Percentiles rank a stretch among this genome's conserved stretches.
phyloP scores from a whole-genome alignment of 2,329 filamentous ascomycete genomes.

The Neonectria neomacrospora region DNA sequence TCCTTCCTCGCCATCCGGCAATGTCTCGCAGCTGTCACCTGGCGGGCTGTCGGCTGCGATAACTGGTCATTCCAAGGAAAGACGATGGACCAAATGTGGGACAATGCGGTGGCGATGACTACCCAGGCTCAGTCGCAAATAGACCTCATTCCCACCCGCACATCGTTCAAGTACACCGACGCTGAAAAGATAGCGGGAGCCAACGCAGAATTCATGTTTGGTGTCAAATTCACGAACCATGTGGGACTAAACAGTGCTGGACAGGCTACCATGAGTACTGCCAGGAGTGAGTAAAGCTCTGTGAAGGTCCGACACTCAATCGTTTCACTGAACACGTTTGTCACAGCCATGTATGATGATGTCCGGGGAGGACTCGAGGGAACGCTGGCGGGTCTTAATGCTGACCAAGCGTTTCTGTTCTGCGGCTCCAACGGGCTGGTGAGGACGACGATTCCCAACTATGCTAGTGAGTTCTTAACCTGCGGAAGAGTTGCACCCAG shows the following conservation, averaged over 20 bases:
- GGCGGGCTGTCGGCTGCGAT: slow-evolving; percentile 12
- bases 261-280: neutral
- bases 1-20: slow-evolving; percentile 11
- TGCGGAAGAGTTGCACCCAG: no score
- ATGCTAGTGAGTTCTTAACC: no score
- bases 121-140: slow-evolving; percentile 3
- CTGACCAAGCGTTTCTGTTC: slow-evolving; percentile 4
- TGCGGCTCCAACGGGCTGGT: no score
- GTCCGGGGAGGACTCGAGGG: slow-evolving; percentile 4
- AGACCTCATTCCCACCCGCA: slow-evolving; percentile 11
- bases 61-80: slow-evolving; percentile 14
- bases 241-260: neutral
- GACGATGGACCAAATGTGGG: slow-evolving; percentile 13
- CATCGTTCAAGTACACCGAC: neutral
- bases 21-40: slow-evolving; percentile 7
- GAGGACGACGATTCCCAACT: no score
- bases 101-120: slow-evolving; percentile 3
- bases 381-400: slow-evolving; percentile 8
- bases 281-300: slow-evolving; percentile 6
- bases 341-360: slow-evolving; percentile 9
- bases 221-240: slow-evolving; percentile 3
- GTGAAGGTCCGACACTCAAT: neutral
- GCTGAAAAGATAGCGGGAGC: slow-evolving; percentile 5
- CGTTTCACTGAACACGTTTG: slow-evolving; percentile 2
- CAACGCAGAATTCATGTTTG: slow-evolving; percentile 15